Evolutionary conservation across 805 yeast genomes (phyloP), one percentile per base, ranked within the genome.

Genomic region (Debaryomyces prosopidis): DNA sequence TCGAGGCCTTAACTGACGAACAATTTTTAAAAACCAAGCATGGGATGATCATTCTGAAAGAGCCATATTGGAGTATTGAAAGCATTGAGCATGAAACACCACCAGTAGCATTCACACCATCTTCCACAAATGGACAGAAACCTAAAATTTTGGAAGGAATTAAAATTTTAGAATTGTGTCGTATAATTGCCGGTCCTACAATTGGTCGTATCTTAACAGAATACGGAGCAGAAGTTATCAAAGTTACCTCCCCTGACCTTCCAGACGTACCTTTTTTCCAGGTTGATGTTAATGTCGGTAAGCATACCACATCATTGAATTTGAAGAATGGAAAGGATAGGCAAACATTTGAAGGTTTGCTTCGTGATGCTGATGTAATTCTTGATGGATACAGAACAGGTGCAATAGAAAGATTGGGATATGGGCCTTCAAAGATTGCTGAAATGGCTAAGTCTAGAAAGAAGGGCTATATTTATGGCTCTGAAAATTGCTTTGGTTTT

Each of bases 181-280:
- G 65, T 36, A 58, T 60, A 19, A 61, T 65, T 45, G 70, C 70
- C 23, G 70, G 68, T 14, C 70, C 70, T 4, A 63, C 66, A 10
- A 60, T 65, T 39, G 53, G 61, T 16, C 52, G 66, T 39, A 59
- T 58, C 23, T 50, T 65, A 27, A 69, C 70, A 3, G 62, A 62
- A 39, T 65, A 63, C 42, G 70, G 70, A 16, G 70, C 70, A 2
- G 56, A 61, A 34, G 67, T 65, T 5, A 50, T 65, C 27, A 59
- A 63, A 42, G 59, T 65, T 14, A 60, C 70, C 26, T 50, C 52
- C 15, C 55, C 59, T 10, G 40, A 37, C 11, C 47, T 58, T 17
- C 61, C 70, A 11, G 69, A 65, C 46, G 68, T 65, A 28, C 67
- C 69, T 16, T 60, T 65, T 38, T 61, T 65, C 47, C 66, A 64